Evolutionary conservation across 139 green algal species (phyloP).

Genomic region (Raphidocelis subcapitata): DNA sequence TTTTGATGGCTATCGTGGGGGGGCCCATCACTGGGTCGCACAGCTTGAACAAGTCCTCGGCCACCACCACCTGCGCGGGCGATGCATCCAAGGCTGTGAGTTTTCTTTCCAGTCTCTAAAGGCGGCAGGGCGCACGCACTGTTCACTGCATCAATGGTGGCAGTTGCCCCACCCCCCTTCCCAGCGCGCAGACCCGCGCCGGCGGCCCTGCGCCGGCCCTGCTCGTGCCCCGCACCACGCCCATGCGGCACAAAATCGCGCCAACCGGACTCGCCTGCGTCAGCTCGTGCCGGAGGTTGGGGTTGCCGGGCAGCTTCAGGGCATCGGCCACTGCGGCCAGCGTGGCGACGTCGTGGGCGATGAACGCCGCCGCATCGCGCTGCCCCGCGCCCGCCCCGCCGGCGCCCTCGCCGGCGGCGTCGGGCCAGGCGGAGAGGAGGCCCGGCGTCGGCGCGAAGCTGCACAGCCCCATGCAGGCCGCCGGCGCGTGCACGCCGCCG

Average conservation of each 20-base stretch:
- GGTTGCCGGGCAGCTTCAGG: constrained; percentile 29
- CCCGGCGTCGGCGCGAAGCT: constrained; percentile 28
- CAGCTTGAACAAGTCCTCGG: constrained; percentile 56
- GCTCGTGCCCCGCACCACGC: too few species aligned
- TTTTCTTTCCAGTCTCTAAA: too few species aligned
- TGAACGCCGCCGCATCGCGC: constrained; percentile 23
- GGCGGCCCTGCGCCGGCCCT: too few species aligned
- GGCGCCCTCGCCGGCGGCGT: background rate
- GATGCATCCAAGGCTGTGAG: too few species aligned
- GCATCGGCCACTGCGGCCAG: constrained; percentile 32
- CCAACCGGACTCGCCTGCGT: constrained; percentile 2
- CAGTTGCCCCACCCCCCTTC: too few species aligned
- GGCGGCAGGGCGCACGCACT: too few species aligned
- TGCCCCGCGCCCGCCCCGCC: background rate
- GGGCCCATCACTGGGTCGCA: constrained; percentile 41
- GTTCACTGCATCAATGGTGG: too few species aligned
- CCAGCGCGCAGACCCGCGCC: too few species aligned
- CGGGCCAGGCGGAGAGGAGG: background rate
- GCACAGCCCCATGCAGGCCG: constrained; percentile 49
- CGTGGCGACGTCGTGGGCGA: constrained; percentile 15
- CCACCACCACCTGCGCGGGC: constrained; percentile 63
- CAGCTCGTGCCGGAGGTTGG: constrained; percentile 49
- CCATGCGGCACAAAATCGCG: too few species aligned
- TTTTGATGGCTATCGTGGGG: constrained; percentile 41
- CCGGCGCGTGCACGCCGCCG: constrained; percentile 31